Evolutionary conservation across 768 basidiomycete genomes (phyloP).

Genomic region (Rhizopogon rudus): DNA sequence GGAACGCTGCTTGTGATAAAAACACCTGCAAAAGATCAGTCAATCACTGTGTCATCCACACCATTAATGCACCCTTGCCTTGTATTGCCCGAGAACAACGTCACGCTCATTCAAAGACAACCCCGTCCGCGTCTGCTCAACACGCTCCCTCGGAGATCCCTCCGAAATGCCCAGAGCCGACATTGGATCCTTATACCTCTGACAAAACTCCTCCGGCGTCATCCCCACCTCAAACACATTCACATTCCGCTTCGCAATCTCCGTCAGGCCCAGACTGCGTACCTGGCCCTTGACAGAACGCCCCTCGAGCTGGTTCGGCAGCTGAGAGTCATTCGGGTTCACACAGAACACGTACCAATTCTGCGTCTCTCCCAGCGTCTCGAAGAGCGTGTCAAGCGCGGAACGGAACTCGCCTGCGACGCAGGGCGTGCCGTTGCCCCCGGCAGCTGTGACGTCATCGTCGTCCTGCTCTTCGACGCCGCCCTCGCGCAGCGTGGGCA

Average conservation of each 20-base stretch:
- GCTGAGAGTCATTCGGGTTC: conserved; percentile 92
- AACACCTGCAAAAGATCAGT: conserved; percentile 59
- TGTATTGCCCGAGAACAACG: conserved; percentile 75
- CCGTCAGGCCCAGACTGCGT: conserved; percentile 70
- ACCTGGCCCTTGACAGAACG: conserved; percentile 91
- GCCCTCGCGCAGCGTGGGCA: conserved; percentile 30
- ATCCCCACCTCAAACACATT: conserved; percentile 81
- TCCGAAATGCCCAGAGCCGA: conserved; percentile 50
- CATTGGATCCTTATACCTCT: conserved; percentile 73
- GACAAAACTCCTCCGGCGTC: conserved; percentile 81
- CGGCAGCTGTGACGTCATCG: conserved; percentile 22
- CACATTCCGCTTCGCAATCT: conserved; percentile 63
- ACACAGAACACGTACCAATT: conserved; percentile 90
- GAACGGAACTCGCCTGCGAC: conserved; percentile 86
- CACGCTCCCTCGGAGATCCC: conserved; percentile 53
- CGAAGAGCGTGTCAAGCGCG: conserved; percentile 81
- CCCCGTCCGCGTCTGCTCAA: conserved; percentile 52
- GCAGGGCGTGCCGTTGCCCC: conserved; percentile 48
- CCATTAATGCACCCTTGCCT: conserved; percentile 43
- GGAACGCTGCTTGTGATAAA: conserved; percentile 82
- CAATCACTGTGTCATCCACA: conserved; percentile 4
- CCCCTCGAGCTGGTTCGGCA: conserved; percentile 92
- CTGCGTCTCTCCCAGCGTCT: conserved; percentile 86
- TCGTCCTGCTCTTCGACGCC: conserved; percentile 38
- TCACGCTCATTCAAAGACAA: conserved; percentile 63